phyloP scores from a whole-genome alignment of 192 early-diverging fungal species.

The Coemansia aciculifera region DNA sequence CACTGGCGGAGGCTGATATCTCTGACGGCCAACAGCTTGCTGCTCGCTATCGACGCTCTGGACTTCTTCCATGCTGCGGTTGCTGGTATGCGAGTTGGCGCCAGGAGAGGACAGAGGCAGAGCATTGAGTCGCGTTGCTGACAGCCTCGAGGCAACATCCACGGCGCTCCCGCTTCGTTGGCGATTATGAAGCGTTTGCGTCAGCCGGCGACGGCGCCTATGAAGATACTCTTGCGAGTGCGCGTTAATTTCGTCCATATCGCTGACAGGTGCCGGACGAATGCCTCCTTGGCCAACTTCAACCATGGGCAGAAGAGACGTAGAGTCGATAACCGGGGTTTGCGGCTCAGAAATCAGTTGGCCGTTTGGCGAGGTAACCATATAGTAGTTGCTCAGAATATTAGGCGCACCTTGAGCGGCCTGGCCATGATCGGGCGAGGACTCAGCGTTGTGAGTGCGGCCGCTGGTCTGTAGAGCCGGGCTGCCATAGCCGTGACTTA shows the following conservation, averaged over 20 bases:
- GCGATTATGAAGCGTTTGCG: slow-evolving; percentile 52
- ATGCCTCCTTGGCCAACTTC: slow-evolving; percentile 32
- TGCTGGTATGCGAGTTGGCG: slow-evolving; percentile 25
- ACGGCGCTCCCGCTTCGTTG: slow-evolving; percentile 47
- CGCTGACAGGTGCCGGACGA: slow-evolving; percentile 12
- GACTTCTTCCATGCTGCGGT: slow-evolving; percentile 32
- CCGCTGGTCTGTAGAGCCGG: not conserved
- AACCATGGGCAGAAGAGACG: slow-evolving; percentile 46
- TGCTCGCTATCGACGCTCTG: not conserved
- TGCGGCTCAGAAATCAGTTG: slow-evolving; percentile 16
- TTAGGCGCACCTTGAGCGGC: slow-evolving; percentile 4
- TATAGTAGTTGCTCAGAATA: slow-evolving; percentile 35
- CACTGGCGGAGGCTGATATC: slow-evolving; percentile 17
- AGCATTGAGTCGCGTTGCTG: slow-evolving; percentile 30
- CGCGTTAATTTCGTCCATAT: slow-evolving; percentile 52
- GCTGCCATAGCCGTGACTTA: not conserved
- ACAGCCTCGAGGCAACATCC: slow-evolving; percentile 35
- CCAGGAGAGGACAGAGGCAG: slow-evolving; percentile 32
- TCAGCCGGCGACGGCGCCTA: slow-evolving; percentile 47
- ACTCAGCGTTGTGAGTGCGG: not conserved
- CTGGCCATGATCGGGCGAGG: not conserved
- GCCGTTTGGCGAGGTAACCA: slow-evolving; percentile 32
- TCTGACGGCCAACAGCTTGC: not conserved
- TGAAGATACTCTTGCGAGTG: slow-evolving; percentile 53
- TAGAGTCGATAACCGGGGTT: slow-evolving; percentile 20